Percentiles rank a stretch among this genome's conserved stretches.
phyloP scores from a whole-genome alignment of 805 yeast species.

The Wickerhamiella cacticola region DNA sequence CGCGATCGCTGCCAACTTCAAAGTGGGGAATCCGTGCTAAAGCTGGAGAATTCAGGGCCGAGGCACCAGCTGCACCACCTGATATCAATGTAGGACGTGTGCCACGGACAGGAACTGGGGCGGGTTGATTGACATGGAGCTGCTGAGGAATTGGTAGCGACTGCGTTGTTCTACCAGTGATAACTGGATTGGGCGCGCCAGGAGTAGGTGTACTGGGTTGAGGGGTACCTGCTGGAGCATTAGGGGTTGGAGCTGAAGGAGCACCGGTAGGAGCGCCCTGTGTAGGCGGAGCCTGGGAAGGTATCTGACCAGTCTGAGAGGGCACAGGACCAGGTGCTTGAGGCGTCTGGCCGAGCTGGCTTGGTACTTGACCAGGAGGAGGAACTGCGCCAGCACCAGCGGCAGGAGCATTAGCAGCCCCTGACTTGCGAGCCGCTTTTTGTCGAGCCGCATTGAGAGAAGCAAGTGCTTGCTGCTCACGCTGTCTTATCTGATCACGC shows the following conservation, averaged over 20 bases:
- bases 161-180: slow-evolving; percentile 12
- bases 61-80: slow-evolving; percentile 32
- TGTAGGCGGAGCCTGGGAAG: too few relatives aligned
- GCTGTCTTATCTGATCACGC: slow-evolving; percentile 18
- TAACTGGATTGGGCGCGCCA: neutral
- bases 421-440: slow-evolving; percentile 13
- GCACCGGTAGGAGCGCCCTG: neutral
- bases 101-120: slow-evolving; percentile 52
- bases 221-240: neutral
- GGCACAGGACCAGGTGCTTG: too few relatives aligned
- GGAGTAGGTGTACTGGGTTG: neutral
- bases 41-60: slow-evolving; percentile 57
- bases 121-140: slow-evolving; percentile 52
- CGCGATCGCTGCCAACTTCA: slow-evolving; percentile 57
- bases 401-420: slow-evolving; percentile 15
- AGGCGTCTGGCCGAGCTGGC: neutral
- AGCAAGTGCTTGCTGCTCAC: slow-evolving; percentile 19
- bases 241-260: neutral
- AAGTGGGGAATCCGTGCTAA: slow-evolving; percentile 69
- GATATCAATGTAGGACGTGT: slow-evolving; percentile 58
- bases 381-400: slow-evolving; percentile 12
- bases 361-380: neutral
- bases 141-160: slow-evolving; percentile 45
- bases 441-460: slow-evolving; percentile 15
- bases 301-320: neutral